Base-by-base conservation (phyloP, 192 early-diverging fungal genomes). In the Coemansia sp. region DNA sequence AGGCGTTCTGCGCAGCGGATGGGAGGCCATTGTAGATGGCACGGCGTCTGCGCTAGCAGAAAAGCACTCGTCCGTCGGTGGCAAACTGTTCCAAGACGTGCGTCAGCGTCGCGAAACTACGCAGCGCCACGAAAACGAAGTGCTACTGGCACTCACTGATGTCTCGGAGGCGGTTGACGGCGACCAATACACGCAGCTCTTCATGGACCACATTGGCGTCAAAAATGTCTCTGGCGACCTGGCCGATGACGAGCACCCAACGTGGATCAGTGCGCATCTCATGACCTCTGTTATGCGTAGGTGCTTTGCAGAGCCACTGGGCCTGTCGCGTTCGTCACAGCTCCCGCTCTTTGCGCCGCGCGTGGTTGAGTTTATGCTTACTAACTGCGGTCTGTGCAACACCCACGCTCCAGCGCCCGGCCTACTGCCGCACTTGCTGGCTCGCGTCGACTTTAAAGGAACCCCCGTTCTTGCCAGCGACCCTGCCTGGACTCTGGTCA, bases 251-350 rank as follows among this genome's bases (percentile, higher is more conserved):
- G 37, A 61, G 59, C 55, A 53, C 47, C 69, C 69, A 19, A 75
- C 73, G 0, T 84, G 81, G 81, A 75, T 84, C 67, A 78, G 76
- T 37, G 69, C 81, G 14, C 72, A 84, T 35, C 68, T 84, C 60
- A 84, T 84, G 81, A 78, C 81, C 2, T 78, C 81, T 10, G 81
- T 76, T n/a, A 84, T 84, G 81, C 76, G 81, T 28, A 73, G 81
- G 43, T 84, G 81, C 70, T 84, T 84, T 78, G 81, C 73, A 9
- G 81, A 84, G 64, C 81, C 81, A 7, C 68, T 84, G 28, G 81
- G 73, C 62, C 68, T 78, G 37, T 78, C 76, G 28, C 73, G 81
- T 37, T 75, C 81, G n/a, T 72, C 81, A 23, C 81, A 60, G 44
- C 76, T 78, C 23, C 81, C 81, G 17, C 68, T 84, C 4, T 84